These are phyloP conservation scores for Eremothecium cymbalariae DNA, from an alignment of 1,139 yeast species.

Conservation along the genomic window DNA sequence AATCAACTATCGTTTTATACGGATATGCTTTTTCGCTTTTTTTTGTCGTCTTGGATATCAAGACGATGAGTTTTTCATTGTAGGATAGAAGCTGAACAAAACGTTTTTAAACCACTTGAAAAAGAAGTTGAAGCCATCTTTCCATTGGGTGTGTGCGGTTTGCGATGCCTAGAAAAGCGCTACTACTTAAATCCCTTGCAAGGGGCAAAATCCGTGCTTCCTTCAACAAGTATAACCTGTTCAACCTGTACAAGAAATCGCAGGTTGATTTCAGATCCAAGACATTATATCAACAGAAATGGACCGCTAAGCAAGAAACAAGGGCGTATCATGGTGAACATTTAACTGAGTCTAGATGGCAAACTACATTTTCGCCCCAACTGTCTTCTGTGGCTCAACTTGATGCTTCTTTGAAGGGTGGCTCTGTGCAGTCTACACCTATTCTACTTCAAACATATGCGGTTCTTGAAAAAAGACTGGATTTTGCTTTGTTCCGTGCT, in stretches of 20 bases:
- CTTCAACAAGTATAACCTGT: conserved; percentile 85
- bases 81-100: no score
- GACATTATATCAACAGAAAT: conserved; percentile 80
- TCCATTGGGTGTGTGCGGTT: no score
- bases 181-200: conserved; percentile 48
- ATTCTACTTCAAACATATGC: conserved; percentile 84
- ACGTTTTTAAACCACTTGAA: no score
- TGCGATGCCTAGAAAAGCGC: conserved; percentile 63
- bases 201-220: conserved; percentile 81
- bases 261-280: conserved; percentile 45
- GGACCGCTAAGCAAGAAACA: conserved; percentile 85
- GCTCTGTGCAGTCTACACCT: conserved; percentile 54
- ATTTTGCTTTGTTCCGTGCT: conserved; percentile 81
- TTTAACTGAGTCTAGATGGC: conserved; percentile 76
- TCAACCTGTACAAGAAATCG: conserved; percentile 70
- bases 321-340: conserved; percentile 96
- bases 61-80: no score
- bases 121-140: no score
- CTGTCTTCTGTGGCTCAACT: conserved; percentile 79
- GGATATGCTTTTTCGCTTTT: no score
- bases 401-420: conserved; percentile 65
- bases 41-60: no score
- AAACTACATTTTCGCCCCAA: conserved; percentile 60
- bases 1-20: no score
- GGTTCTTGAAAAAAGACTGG: conserved; percentile 78